Evolutionary conservation across 768 basidiomycete species (phyloP).

Genomic region (Lactifluus volemus): DNA sequence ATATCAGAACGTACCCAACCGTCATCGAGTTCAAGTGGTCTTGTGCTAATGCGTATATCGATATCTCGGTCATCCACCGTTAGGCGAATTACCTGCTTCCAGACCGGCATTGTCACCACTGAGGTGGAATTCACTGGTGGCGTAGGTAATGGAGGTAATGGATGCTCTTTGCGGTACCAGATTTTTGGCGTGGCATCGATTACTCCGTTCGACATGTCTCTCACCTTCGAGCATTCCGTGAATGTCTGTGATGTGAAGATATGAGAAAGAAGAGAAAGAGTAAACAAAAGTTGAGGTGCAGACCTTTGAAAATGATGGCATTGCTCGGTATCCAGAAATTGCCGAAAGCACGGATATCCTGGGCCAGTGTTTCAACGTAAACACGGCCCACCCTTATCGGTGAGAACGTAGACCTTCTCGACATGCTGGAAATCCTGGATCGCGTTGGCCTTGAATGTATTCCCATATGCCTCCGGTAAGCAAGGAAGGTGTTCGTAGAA

Average conservation of each 20-base stretch:
- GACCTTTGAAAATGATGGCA: constrained; percentile 10
- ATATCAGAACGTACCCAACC: neutral
- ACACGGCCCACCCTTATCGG: neutral
- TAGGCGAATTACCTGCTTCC: neutral
- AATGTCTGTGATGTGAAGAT: constrained; percentile 1
- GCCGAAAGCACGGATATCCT: neutral
- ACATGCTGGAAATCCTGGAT: neutral
- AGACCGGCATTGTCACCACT: neutral
- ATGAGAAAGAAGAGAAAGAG: neutral
- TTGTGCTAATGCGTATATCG: neutral
- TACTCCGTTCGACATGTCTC: neutral
- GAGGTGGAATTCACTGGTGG: neutral
- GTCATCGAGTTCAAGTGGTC: neutral
- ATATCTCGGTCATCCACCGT: neutral
- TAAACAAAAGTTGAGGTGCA: neutral
- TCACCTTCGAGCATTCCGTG: constrained; percentile 9
- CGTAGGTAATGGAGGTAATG: neutral
- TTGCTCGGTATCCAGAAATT: constrained; percentile 2
- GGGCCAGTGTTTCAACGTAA: neutral
- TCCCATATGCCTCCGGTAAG: neutral
- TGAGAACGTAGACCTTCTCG: constrained; percentile 2
- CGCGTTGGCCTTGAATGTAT: neutral
- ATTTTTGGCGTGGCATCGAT: neutral
- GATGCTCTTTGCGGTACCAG: neutral
- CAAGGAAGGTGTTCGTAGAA: too few relatives aligned